A percentile compares a stretch with the other conserved stretches of the same genome.
These are phyloP conservation scores for Hansenula sp. DNA, from an alignment of 1,139 yeast genomes.

Conservation along the genomic window DNA sequence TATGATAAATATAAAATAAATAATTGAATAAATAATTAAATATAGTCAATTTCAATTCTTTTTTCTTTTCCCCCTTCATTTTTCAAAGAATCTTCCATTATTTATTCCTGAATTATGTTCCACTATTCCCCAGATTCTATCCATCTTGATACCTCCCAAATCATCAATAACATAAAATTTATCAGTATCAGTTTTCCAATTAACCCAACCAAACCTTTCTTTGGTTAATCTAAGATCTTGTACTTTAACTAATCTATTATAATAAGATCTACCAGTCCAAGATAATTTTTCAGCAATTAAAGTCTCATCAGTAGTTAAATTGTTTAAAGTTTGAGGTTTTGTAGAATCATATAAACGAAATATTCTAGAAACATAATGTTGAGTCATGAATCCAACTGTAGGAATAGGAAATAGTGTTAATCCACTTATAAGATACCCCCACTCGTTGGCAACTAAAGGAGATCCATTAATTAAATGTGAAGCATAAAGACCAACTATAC, in stretches of 20 bases:
- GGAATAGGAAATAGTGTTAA: slow-evolving; percentile 46
- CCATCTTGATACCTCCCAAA: slow-evolving; percentile 80
- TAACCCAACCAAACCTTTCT: slow-evolving; percentile 48
- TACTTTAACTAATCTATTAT: slow-evolving; percentile 54
- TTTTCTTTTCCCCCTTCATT: neutral
- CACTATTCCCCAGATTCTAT: slow-evolving; percentile 75
- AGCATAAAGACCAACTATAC: slow-evolving; percentile 50
- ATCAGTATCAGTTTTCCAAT: slow-evolving; percentile 47
- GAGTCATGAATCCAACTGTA: slow-evolving; percentile 50
- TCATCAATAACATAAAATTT: slow-evolving; percentile 62
- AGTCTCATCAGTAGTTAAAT: slow-evolving; percentile 55
- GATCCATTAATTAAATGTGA: slow-evolving; percentile 53
- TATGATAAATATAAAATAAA: no score
- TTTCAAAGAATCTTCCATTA: slow-evolving; percentile 47
- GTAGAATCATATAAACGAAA: slow-evolving; percentile 62
- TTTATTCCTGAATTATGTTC: slow-evolving; percentile 63
- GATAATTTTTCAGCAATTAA: slow-evolving; percentile 67
- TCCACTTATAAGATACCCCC: slow-evolving; percentile 40
- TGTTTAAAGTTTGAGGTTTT: slow-evolving; percentile 63
- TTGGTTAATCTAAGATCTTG: slow-evolving; percentile 40
- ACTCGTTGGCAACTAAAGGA: slow-evolving; percentile 49
- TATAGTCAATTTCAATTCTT: no score
- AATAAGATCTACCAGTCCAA: slow-evolving; percentile 61
- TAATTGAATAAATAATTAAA: no score
- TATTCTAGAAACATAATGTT: slow-evolving; percentile 67